phyloP scores from a whole-genome alignment of 306 rosid species.

The Benincasa hispida region DNA sequence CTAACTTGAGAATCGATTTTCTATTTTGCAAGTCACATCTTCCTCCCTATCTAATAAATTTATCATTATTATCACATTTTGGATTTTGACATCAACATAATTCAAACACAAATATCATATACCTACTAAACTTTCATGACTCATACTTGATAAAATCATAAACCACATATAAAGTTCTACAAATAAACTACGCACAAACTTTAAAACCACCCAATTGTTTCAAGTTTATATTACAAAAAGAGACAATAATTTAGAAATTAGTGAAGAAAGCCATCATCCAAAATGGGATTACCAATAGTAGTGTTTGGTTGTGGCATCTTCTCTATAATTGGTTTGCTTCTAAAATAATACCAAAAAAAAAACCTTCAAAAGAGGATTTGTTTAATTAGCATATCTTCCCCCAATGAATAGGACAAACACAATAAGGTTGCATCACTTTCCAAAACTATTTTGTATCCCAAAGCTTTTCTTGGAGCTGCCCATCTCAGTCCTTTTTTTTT shows the following conservation, averaged over 20 bases:
- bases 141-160: background rate
- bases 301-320: slow-evolving; percentile 15
- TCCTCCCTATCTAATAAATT: too few species aligned
- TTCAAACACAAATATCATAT: background rate
- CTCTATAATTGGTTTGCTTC: slow-evolving; percentile 6
- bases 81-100: too few species aligned
- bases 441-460: background rate
- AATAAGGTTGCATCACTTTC: slow-evolving; percentile 1
- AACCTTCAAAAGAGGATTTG: background rate
- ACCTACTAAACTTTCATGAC: background rate
- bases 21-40: too few species aligned
- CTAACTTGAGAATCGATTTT: too few species aligned
- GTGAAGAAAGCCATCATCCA: slow-evolving; percentile 7
- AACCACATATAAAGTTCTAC: background rate
- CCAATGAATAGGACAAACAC: background rate
- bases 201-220: background rate
- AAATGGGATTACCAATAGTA: slow-evolving; percentile 13
- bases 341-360: background rate
- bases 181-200: background rate
- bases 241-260: background rate
- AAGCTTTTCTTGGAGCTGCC: slow-evolving; percentile 1
- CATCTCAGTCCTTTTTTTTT: background rate
- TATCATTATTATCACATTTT: too few species aligned
- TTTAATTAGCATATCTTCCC: background rate
- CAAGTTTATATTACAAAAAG: background rate